Conservation (phyloP, 331 rosid species). For the Malus hybrid region DNA sequence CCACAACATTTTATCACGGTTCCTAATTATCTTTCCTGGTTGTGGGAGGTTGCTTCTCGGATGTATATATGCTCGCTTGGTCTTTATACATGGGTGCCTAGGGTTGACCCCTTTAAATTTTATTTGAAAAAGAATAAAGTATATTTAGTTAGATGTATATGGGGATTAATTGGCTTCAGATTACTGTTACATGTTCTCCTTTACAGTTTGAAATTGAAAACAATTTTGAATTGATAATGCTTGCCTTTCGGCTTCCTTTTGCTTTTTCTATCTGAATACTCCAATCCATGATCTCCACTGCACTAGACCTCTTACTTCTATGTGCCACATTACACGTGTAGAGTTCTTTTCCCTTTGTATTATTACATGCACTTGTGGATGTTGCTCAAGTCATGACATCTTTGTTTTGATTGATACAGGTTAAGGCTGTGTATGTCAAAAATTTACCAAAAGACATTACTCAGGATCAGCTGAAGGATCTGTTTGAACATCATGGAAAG, state of each 20-base stretch:
- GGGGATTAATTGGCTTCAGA: background rate
- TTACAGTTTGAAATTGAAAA: background rate
- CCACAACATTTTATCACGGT: background rate
- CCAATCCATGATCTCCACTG: background rate
- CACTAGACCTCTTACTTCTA: background rate
- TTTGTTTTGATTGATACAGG: conserved; percentile 30
- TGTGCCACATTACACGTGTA: background rate
- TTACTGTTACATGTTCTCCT: background rate
- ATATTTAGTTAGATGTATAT: background rate
- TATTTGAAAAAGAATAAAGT: background rate
- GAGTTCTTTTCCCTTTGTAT: background rate
- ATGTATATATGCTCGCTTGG: background rate
- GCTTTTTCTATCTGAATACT: background rate
- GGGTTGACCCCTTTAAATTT: background rate
- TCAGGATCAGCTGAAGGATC: conserved; percentile 34
- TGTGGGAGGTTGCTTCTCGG: background rate
- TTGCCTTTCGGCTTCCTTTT: background rate
- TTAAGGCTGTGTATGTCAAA: conserved; percentile 56
- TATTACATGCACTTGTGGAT: background rate
- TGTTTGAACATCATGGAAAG: conserved; percentile 59
- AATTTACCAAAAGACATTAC: conserved; percentile 59
- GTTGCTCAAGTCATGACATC: conserved; percentile 1
- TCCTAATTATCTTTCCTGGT: background rate
- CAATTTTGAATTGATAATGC: background rate
- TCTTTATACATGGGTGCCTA: background rate